These are phyloP conservation scores for Amesomyces nigricolor DNA, from an alignment of 2,329 filamentous ascomycete genomes.

Conservation along the genomic window DNA sequence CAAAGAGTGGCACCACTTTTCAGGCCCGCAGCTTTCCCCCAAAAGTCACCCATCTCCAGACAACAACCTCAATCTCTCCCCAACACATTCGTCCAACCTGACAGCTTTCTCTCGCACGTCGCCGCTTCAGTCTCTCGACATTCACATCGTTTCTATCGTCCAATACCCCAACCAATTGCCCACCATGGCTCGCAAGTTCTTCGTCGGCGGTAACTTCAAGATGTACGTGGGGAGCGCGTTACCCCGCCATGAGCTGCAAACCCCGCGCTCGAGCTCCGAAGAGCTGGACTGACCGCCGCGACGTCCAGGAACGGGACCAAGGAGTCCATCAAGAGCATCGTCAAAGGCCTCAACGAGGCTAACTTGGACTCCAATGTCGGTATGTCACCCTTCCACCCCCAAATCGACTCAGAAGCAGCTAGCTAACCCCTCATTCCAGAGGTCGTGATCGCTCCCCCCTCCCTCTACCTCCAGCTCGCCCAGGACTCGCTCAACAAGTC, in stretches of 20 bases:
- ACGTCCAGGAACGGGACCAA: conserved; percentile 79
- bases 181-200: conserved; percentile 92
- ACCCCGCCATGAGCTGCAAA: conserved; percentile 26
- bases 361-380: conserved; percentile 70
- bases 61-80: neutral
- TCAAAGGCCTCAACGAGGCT: conserved; percentile 81
- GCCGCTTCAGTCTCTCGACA: neutral
- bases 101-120: neutral
- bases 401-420: neutral
- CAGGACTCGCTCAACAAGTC: conserved; percentile 65
- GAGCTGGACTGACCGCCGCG: conserved; percentile 26
- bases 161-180: conserved; percentile 30
- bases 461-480: conserved; percentile 84
- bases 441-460: conserved; percentile 88
- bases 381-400: conserved; percentile 39
- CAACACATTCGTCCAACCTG: conserved; percentile 1
- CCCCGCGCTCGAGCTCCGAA: conserved; percentile 24
- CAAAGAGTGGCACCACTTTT: conserved; percentile 15
- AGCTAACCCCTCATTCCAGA: conserved; percentile 47
- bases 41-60: neutral
- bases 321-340: conserved; percentile 84
- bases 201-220: conserved; percentile 99
- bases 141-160: neutral
- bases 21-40: conserved; percentile 20
- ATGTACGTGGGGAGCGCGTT: conserved; percentile 58